These are phyloP conservation scores for Exophiala sideris DNA, from an alignment of 2,329 filamentous ascomycete genomes.

Conservation along the genomic window DNA sequence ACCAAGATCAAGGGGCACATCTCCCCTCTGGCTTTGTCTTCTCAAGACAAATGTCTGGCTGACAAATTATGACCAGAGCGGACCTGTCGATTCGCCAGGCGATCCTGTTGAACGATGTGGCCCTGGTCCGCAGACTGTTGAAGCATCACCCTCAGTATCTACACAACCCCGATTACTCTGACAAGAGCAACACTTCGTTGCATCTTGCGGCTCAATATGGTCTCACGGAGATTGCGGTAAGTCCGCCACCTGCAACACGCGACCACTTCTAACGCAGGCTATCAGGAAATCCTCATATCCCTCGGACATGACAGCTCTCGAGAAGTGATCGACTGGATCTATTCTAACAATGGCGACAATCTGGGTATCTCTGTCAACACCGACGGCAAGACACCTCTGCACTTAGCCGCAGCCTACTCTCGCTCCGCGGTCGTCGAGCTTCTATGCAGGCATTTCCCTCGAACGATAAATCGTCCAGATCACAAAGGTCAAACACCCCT, in stretches of 20 bases:
- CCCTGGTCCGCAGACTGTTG: slow-evolving; percentile 74
- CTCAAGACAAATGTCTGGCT: too few species aligned
- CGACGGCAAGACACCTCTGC: slow-evolving; percentile 74
- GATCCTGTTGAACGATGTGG: slow-evolving; percentile 69
- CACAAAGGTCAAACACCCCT: slow-evolving; percentile 56
- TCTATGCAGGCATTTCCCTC: slow-evolving; percentile 62
- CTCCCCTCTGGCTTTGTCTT: neutral
- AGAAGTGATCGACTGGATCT: slow-evolving; percentile 27
- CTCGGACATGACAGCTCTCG: slow-evolving; percentile 65
- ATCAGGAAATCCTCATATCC: slow-evolving; percentile 62
- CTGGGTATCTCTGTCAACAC: slow-evolving; percentile 71
- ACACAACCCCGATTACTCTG: slow-evolving; percentile 73
- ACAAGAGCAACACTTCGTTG: slow-evolving; percentile 77
- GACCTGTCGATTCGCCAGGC: slow-evolving; percentile 55
- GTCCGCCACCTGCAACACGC: slow-evolving; percentile 13
- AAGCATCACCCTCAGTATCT: slow-evolving; percentile 67
- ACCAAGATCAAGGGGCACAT: neutral
- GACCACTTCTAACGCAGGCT: slow-evolving; percentile 2
- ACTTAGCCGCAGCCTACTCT: slow-evolving; percentile 68
- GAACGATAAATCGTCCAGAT: slow-evolving; percentile 64
- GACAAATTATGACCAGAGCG: slow-evolving; percentile 14
- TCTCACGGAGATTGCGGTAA: slow-evolving; percentile 61
- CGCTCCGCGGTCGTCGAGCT: slow-evolving; percentile 72
- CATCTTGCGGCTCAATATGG: slow-evolving; percentile 76
- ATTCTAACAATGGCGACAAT: slow-evolving; percentile 29